phyloP scores from a whole-genome alignment of 2,329 filamentous ascomycete species.

The Alternaria angustiovoidea region DNA sequence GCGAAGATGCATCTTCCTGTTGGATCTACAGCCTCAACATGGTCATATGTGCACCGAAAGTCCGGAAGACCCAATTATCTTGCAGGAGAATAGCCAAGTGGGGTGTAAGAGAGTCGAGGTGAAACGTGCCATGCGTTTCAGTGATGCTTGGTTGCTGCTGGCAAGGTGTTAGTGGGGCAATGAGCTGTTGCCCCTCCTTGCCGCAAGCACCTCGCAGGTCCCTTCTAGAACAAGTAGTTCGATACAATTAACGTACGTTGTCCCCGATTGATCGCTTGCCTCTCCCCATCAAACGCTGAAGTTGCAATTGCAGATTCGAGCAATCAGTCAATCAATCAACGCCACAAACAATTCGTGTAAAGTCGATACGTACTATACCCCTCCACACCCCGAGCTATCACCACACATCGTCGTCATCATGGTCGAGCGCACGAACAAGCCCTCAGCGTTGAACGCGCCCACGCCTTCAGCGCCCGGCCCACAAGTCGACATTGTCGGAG shows the following conservation, averaged over 20 bases:
- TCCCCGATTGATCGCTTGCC: neutral
- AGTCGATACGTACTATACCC: neutral
- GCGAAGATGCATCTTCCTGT: conserved; percentile 7
- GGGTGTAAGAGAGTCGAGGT: conserved; percentile 22
- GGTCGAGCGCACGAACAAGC: conserved; percentile 87
- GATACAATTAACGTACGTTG: conserved; percentile 15
- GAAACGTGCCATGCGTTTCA: conserved; percentile 29
- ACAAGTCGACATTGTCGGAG: conserved; percentile 79
- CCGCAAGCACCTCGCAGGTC: conserved; percentile 28
- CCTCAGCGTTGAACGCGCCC: conserved; percentile 67
- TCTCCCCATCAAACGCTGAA: neutral
- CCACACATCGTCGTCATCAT: conserved; percentile 52
- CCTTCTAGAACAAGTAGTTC: conserved; percentile 11
- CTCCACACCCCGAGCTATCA: conserved; percentile 14
- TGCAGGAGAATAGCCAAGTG: conserved; percentile 7
- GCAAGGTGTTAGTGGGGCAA: conserved; percentile 23
- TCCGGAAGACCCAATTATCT: conserved; percentile 10
- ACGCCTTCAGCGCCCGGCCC: conserved; percentile 71
- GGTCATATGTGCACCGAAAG: conserved; percentile 1
- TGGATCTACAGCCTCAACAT: conserved; percentile 3
- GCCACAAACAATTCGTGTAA: neutral
- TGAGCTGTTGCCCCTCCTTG: conserved; percentile 30
- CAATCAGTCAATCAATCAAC: conserved; percentile 7
- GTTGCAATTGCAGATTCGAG: neutral
- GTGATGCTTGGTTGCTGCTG: conserved; percentile 23